These are phyloP conservation scores for Rhizophagus prolifer DNA, from an alignment of 192 early-diverging fungal genomes.

Conservation along the genomic window DNA sequence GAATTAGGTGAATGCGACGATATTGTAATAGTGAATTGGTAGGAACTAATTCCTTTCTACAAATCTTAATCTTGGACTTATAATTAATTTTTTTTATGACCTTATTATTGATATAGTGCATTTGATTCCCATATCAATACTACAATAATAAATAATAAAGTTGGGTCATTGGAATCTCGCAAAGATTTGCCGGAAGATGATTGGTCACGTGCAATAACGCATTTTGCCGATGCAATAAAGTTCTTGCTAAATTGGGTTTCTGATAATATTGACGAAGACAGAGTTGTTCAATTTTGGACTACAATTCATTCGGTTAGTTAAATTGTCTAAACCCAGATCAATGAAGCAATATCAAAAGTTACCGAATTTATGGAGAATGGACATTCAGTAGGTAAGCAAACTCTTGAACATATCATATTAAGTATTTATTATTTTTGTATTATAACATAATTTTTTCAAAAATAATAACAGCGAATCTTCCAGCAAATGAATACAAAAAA, in stretches of 20 bases:
- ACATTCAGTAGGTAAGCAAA: not conserved
- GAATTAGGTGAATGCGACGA: not conserved
- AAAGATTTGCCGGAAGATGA: slow-evolving; percentile 12
- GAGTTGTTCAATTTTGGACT: slow-evolving; percentile 25
- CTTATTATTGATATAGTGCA: not conserved
- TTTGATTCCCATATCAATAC: slow-evolving; percentile 15
- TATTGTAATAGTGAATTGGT: slow-evolving; percentile 9
- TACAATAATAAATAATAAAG: slow-evolving; percentile 16
- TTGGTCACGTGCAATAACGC: slow-evolving; percentile 12
- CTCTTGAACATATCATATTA: not conserved
- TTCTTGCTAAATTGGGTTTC: slow-evolving; percentile 14
- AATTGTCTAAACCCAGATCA: not conserved
- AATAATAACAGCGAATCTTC: not conserved
- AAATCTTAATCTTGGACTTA: not conserved
- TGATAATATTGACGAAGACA: slow-evolving; percentile 7
- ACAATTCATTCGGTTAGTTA: slow-evolving; percentile 24
- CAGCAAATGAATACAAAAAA: not conserved
- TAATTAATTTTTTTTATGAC: not conserved
- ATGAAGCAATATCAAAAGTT: slow-evolving; percentile 3
- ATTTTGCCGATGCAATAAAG: slow-evolving; percentile 14
- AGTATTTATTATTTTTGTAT: not conserved
- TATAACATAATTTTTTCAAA: not conserved
- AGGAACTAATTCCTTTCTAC: not conserved
- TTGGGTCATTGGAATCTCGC: not conserved
- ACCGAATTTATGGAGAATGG: not conserved